Evolutionary conservation across 768 basidiomycete species (phyloP), one percentile per base, ranked within the genome.

Genomic region (Gymnopilus dilepis): DNA sequence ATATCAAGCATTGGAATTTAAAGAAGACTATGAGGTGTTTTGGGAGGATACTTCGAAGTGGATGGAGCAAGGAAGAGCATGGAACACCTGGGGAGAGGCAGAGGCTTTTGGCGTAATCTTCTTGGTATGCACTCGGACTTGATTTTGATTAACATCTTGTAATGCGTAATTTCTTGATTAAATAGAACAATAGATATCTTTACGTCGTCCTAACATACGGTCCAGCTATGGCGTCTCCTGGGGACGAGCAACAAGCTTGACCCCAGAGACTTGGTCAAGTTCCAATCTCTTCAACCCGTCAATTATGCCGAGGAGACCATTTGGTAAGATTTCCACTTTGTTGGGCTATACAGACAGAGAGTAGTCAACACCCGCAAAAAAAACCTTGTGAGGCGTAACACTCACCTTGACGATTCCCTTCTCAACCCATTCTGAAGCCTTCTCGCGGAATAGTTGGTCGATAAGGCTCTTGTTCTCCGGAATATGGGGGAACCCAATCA

Each of bases 191-290:
- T n/a, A n/a, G n/a, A n/a, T n/a, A n/a, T n/a, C n/a, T n/a, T n/a
- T n/a, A n/a, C n/a, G n/a, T n/a, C n/a, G n/a, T n/a, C n/a, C 12
- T 34, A 34, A 6, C 33, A 34, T 37, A n/a, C n/a, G n/a, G n/a
- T n/a, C n/a, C n/a, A n/a, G n/a, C 45, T 31, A 63, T 26, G 41
- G 54, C 13, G 67, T 70, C 31, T 82, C 81, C 65, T 77, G 77
- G 3, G 83, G 84, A 38, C 68, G 77, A 58, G 72, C 73, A 37
- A 84, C 75, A 40, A 84, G 70, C 69, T 85, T 84, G 38, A 72
- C 65, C 5, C 77, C 80, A 43, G 80, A 81, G 31, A 83, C 76
- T 65, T 77, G 68, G 34, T 78, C 73, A 3, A 71, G 67, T 60
- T 76, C 72, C 61, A 85, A 63, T 50, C 77, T 73, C 70, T 74